Evolutionary conservation across 1,284 basidiomycete genomes (phyloP), one percentile per base, ranked within the genome.

Genomic region (Ganoderma boninense): DNA sequence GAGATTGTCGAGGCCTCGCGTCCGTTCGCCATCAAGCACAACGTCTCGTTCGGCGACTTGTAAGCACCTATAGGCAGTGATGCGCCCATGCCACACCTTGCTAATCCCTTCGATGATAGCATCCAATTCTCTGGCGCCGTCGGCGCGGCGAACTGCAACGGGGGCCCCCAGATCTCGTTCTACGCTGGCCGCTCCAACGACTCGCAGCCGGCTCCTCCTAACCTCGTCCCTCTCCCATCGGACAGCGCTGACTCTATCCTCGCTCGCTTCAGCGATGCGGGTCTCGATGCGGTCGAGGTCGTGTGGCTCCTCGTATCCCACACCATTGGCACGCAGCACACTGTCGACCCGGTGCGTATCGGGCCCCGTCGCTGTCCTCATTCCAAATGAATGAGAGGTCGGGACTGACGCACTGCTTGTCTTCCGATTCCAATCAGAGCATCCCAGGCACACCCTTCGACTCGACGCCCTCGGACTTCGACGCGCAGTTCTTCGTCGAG

Each of bases 401-500:
- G 6, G 20, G n/a, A 6, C 57, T 60, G 32, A 60, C 13, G 38
- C 57, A 10, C 7, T 42, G 23, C 26, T 23, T 38, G 4, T 14
- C 2, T 40, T 26, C 42, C 18, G 29, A 32, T 32, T 32, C 29
- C 29, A 32, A 44, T 60, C 29, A 73, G 71, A 66, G 71, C 35
- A 67, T 71, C 11, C 66, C 69, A 14, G 71, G 77, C 38, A 69
- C 75, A 11, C 79, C 80, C 8, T 79, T 81, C 74, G 79, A 80
- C 70, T 79, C 78, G 38, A 81, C 80, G 14, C 79, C 80, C 10
- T 67, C 60, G 26, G 69, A 77, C 42, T 83, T 84, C 70, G 83
- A 85, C 71, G 77, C 81, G 14, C 83, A 85, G 73, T 81, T 84
- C 77, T 84, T 82, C 75, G 74, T 84, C 62, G 82, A 84, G 74